phyloP scores from a whole-genome alignment of 768 basidiomycete species.

The Lactarius sp. region DNA sequence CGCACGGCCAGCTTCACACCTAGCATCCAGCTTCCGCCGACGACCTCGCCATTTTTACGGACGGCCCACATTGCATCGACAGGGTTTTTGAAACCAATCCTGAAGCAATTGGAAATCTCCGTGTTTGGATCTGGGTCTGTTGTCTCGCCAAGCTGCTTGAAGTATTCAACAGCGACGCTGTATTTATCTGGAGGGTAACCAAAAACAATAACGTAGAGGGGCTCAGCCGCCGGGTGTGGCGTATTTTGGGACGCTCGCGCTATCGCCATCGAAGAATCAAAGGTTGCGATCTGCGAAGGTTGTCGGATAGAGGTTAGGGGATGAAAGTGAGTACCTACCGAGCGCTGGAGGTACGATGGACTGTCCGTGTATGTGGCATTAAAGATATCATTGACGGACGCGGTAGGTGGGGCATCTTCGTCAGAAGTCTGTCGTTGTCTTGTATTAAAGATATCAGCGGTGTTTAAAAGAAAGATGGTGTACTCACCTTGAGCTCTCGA shows the following conservation, averaged over 20 bases:
- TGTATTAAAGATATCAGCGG: not conserved
- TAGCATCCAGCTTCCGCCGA: slow-evolving; percentile 75
- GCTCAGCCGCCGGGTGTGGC: slow-evolving; percentile 33
- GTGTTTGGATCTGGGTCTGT: slow-evolving; percentile 63
- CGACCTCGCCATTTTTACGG: slow-evolving; percentile 75
- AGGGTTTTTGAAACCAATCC: slow-evolving; percentile 64
- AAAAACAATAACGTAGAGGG: slow-evolving; percentile 70
- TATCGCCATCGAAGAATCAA: slow-evolving; percentile 35
- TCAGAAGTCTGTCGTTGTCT: slow-evolving; percentile 20
- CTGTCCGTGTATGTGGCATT: slow-evolving; percentile 48
- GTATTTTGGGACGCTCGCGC: slow-evolving; percentile 23
- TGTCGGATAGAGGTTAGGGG: not conserved
- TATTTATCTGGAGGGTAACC: slow-evolving; percentile 86
- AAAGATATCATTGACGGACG: slow-evolving; percentile 71
- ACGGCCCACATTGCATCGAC: slow-evolving; percentile 76
- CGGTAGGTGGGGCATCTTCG: slow-evolving; percentile 76
- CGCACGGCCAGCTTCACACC: slow-evolving; percentile 83
- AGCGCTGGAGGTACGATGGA: slow-evolving; percentile 40
- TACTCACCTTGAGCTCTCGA: slow-evolving; percentile 61
- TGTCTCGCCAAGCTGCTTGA: slow-evolving; percentile 65
- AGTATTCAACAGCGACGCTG: slow-evolving; percentile 65
- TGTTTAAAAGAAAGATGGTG: slow-evolving; percentile 19
- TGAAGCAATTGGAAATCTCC: slow-evolving; percentile 77
- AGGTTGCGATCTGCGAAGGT: slow-evolving; percentile 35
- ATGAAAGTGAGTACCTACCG: slow-evolving; percentile 34